Percentiles rank a stretch among this genome's conserved stretches.
These are phyloP conservation scores for Mortierella sp. DNA, from an alignment of 371 early-diverging fungal species.

Conservation along the genomic window DNA sequence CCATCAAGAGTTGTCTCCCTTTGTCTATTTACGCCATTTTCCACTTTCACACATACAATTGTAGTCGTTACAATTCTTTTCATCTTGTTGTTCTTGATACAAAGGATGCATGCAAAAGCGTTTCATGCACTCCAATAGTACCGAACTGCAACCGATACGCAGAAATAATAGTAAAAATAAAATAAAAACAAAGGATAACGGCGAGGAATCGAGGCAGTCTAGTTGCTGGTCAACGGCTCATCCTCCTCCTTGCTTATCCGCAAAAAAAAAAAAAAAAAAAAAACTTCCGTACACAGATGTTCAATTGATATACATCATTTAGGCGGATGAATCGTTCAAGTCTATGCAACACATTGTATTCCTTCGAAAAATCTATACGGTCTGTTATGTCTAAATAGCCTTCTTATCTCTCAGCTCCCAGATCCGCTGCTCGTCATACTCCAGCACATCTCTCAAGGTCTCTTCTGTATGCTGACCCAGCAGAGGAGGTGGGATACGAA, in stretches of 20 bases:
- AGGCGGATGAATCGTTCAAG: no score
- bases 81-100: background rate
- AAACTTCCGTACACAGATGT: background rate
- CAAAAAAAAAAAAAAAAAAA: background rate
- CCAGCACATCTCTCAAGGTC: slow-evolving; percentile 69
- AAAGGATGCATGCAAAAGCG: background rate
- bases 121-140: background rate
- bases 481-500: slow-evolving; percentile 86
- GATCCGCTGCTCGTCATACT: slow-evolving; percentile 58
- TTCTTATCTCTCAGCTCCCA: slow-evolving; percentile 11
- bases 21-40: no score
- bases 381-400: slow-evolving; percentile 8
- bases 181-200: background rate
- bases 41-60: no score
- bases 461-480: slow-evolving; percentile 90
- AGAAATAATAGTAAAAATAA: background rate
- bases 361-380: background rate
- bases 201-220: no score
- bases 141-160: background rate
- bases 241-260: background rate
- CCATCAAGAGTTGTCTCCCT: no score
- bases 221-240: background rate
- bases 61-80: no score
- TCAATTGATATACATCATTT: no score
- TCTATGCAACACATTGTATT: no score